Evolutionary conservation across 306 rosid species (phyloP), one percentile per base, ranked within the genome.

Genomic region (Citrullus colocynthis): DNA sequence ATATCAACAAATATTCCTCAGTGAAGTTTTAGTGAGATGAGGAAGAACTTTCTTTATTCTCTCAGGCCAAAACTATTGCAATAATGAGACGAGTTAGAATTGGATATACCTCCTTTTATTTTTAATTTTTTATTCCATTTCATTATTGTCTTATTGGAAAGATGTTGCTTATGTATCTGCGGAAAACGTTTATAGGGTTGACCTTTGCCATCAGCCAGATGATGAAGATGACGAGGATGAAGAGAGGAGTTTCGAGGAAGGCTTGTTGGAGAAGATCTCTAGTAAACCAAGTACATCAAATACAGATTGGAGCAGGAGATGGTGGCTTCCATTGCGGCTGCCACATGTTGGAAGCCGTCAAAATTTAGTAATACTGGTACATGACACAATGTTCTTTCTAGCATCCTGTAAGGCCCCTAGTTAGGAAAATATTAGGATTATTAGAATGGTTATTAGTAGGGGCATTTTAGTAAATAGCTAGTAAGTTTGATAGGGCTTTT

Each of bases 171-270:
- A 54, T 34, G 37, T 64, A 75, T 83, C 69, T 65, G 41, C 45
- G 60, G 80, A 71, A 75, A 42, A 44, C 57, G 74, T 80, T 74
- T 79, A 64, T 84, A 95, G 98, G 98, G 91, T 95, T 86, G 98
- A 95, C 83, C 97, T 92, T 77, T 95, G 98, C 91, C 98, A 95
- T 84, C 98, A 95, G 86, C 86, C 96, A 80, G 80, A 83, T 32
- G 90, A 94, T 9, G 97, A 88, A 60, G 97, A 92, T 0, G 92
- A 94, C 58, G 98, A 95, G 65, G 84, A 88, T 71, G 98, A 89
- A 84, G 96, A 91, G 79, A 87, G 87, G 79, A 87, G 81, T 82
- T 61, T 78, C 34, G 91, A 87, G 61, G 91, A 90, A 83, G 82
- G 89, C 85, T 85, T 95, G 77, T 75, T 95, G 49, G 93, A 85